phyloP scores from a whole-genome alignment of 2,329 filamentous ascomycete genomes.

The Chalara sp. region DNA sequence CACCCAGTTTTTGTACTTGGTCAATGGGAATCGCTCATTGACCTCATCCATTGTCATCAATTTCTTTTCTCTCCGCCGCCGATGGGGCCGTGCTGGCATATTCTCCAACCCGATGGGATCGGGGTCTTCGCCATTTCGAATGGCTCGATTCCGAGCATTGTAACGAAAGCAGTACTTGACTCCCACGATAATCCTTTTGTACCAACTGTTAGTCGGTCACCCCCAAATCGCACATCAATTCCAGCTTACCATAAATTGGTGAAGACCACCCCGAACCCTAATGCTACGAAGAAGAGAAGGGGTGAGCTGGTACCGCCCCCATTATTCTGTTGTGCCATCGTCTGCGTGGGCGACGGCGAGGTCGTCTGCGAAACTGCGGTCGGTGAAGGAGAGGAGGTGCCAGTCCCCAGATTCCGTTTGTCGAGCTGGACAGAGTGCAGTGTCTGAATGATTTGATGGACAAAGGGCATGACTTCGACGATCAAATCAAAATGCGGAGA shows the following conservation, averaged over 20 bases:
- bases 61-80: conserved; percentile 91
- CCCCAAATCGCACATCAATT: background rate
- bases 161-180: conserved; percentile 99
- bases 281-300: conserved; percentile 84
- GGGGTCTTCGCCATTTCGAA: conserved; percentile 70
- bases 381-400: background rate
- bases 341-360: conserved; percentile 11
- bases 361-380: conserved; percentile 5
- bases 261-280: conserved; percentile 97
- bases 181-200: conserved; percentile 92
- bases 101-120: conserved; percentile 83
- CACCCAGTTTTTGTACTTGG: conserved; percentile 95
- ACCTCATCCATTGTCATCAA: conserved; percentile 99
- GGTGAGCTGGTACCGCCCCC: conserved; percentile 59
- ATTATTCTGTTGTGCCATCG: conserved; percentile 18
- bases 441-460: no score
- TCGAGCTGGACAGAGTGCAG: no score
- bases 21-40: conserved; percentile 91
- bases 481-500: no score
- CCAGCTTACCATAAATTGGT: conserved; percentile 90
- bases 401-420: no score
- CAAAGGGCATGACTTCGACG: no score
- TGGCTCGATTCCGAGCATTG: conserved; percentile 82
- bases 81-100: conserved; percentile 73
- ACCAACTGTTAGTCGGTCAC: conserved; percentile 8